These are phyloP conservation scores for Aspergillus phoenicis DNA, from an alignment of 2,329 filamentous ascomycete genomes.

Conservation along the genomic window DNA sequence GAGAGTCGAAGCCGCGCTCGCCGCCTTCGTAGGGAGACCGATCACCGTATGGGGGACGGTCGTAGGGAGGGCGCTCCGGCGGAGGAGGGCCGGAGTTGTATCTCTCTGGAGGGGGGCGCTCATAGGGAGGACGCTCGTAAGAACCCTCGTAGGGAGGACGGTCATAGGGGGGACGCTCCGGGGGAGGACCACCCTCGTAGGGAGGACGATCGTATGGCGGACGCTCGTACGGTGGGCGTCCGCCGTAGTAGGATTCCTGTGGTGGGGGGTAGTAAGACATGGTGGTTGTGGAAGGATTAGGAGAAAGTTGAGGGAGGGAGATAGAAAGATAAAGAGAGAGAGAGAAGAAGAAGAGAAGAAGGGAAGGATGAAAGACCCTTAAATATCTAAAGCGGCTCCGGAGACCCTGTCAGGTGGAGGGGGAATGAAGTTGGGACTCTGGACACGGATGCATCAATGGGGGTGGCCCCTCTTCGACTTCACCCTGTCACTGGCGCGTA, in stretches of 20 bases:
- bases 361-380: not conserved
- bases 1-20: constrained; percentile 28
- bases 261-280: constrained; percentile 22
- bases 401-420: constrained; percentile 10
- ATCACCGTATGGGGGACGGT: constrained; percentile 24
- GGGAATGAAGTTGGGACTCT: constrained; percentile 5
- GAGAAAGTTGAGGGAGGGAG: constrained; percentile 2
- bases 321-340: constrained; percentile 3
- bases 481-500: not conserved
- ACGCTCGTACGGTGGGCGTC: constrained; percentile 22
- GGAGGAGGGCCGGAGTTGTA: constrained; percentile 14
- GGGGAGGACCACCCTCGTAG: constrained; percentile 18
- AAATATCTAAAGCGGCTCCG: not conserved
- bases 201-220: constrained; percentile 26
- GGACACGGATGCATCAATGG: constrained; percentile 6
- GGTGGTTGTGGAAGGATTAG: not conserved
- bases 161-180: constrained; percentile 16
- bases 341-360: constrained; percentile 8
- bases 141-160: constrained; percentile 10
- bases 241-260: constrained; percentile 15
- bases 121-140: constrained; percentile 16
- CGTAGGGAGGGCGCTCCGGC: constrained; percentile 25
- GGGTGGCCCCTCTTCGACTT: too few species aligned
- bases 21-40: constrained; percentile 21
- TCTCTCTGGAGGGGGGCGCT: constrained; percentile 12